Evolutionary conservation across 23 red algal genomes (phyloP).

Genomic region (Agarophyton chilense): DNA sequence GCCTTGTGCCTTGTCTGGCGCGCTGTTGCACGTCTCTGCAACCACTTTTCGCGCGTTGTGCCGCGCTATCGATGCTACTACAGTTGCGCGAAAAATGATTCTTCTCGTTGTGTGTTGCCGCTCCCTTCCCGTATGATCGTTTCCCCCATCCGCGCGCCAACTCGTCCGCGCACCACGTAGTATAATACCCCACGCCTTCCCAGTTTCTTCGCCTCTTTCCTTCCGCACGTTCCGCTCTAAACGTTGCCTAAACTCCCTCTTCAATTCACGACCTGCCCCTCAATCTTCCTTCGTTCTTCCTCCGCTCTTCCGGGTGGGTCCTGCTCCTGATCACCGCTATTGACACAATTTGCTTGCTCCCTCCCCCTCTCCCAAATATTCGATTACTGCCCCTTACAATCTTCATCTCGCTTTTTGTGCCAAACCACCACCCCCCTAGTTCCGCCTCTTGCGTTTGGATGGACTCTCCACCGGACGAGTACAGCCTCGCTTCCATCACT

Average conservation of each 20-base stretch:
- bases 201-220: not conserved
- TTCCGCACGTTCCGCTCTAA: too few relatives aligned
- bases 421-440: not conserved
- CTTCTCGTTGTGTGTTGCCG: not conserved
- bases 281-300: not conserved
- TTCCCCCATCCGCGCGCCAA: not conserved
- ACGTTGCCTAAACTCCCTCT: too few relatives aligned
- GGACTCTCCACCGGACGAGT: constrained; percentile 27
- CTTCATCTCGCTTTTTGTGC: not conserved
- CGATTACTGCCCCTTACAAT: not conserved
- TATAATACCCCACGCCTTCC: too few relatives aligned
- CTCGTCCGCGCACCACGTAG: not conserved
- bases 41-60: not conserved
- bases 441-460: constrained; percentile 4
- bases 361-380: too few relatives aligned
- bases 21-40: not conserved
- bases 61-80: not conserved
- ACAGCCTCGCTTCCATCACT: constrained; percentile 27
- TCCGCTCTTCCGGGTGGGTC: not conserved
- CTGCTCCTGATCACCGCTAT: too few relatives aligned
- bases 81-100: not conserved
- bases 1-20: not conserved
- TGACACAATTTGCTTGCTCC: not conserved
- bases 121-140: not conserved
- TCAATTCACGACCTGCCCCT: not conserved